A percentile compares a stretch with the other conserved stretches of the same genome.
Evolutionary conservation across 116 monocot species (phyloP).

Genomic region (Posidonia oceanica): DNA sequence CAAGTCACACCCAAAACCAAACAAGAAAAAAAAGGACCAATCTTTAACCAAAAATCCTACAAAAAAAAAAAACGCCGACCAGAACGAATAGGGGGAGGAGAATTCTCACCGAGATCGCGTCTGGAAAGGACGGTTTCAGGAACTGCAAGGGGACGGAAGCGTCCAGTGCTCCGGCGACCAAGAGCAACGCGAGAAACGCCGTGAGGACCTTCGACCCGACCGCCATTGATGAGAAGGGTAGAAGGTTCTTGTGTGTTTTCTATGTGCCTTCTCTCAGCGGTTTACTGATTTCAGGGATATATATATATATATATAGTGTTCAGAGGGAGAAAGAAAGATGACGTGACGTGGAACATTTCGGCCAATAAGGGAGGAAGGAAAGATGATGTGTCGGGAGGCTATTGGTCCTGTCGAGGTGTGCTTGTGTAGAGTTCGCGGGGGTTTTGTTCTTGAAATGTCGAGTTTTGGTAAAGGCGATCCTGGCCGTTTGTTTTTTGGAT

Average conservation of each 20-base stretch:
- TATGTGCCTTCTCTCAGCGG: too few relatives aligned
- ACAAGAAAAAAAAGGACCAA: not conserved
- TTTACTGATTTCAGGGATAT: too few relatives aligned
- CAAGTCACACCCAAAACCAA: constrained; percentile 12
- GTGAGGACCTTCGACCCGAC: not conserved
- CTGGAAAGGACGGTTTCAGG: constrained; percentile 36
- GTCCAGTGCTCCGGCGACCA: constrained; percentile 17
- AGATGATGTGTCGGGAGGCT: too few relatives aligned
- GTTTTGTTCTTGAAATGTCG: too few relatives aligned
- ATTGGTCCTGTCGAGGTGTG: too few relatives aligned
- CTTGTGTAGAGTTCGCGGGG: too few relatives aligned
- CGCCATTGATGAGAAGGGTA: constrained; percentile 24
- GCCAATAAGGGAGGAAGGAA: too few relatives aligned
- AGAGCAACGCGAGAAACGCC: constrained; percentile 11
- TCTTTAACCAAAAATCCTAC: not conserved
- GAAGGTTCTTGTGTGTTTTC: not conserved
- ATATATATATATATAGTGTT: too few relatives aligned
- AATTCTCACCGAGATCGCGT: constrained; percentile 54
- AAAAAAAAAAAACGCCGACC: not conserved
- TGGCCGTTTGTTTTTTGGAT: too few relatives aligned
- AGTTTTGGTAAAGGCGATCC: too few relatives aligned
- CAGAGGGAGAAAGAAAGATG: too few relatives aligned
- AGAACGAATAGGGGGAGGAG: not conserved
- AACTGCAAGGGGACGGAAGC: constrained; percentile 24
- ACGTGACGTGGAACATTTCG: too few relatives aligned